Percentiles rank a stretch among this genome's conserved stretches.
Evolutionary conservation across 495 filamentous ascomycete species (phyloP).

Genomic region (Aspergillus coremiiformis): DNA sequence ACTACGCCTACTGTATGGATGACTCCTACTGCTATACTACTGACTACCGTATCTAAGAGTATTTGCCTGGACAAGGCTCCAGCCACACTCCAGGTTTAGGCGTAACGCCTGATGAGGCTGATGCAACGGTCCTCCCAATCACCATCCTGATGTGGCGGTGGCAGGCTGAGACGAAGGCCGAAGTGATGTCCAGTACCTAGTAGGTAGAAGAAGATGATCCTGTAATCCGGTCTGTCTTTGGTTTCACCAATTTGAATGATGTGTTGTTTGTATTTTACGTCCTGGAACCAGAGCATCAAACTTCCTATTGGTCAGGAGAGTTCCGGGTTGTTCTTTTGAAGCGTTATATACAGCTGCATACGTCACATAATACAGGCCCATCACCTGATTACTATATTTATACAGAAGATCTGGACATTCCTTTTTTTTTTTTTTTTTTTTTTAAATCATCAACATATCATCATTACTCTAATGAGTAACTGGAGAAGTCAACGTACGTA

Average conservation of each 20-base stretch:
- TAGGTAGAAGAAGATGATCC: no score
- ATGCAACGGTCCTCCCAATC: background rate
- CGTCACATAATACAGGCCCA: background rate
- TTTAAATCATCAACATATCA: background rate
- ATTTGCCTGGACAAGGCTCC: no score
- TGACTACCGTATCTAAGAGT: no score
- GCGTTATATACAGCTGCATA: background rate
- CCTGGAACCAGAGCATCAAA: background rate
- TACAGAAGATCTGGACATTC: background rate
- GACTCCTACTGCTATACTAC: no score
- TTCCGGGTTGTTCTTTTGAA: background rate
- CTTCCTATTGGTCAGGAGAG: background rate
- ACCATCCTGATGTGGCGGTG: slow-evolving; percentile 6
- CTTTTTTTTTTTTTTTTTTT: background rate
- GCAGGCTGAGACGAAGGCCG: slow-evolving; percentile 1
- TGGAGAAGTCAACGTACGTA: background rate
- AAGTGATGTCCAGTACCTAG: background rate
- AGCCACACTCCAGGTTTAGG: background rate
- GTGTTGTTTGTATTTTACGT: background rate
- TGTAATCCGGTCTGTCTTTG: background rate
- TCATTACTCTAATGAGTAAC: background rate
- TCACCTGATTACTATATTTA: slow-evolving; percentile 3
- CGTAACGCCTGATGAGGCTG: slow-evolving; percentile 10
- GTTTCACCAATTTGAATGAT: background rate
- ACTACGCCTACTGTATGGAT: no score